phyloP scores from a whole-genome alignment of 345 rosid genomes.

The Populus nigra region DNA sequence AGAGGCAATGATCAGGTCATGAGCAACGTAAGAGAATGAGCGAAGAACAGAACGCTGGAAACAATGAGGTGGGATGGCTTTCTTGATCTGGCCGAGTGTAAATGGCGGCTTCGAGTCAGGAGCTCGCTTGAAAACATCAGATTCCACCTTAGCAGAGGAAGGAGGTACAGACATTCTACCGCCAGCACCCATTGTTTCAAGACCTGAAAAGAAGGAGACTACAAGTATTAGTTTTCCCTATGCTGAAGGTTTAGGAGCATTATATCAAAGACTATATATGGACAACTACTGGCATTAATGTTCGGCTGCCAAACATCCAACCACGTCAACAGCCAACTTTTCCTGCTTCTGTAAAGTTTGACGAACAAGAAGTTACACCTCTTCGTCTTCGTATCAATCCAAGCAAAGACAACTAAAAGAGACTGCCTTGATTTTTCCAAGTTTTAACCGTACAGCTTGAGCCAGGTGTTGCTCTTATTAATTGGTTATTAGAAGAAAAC shows the following conservation, averaged over 20 bases:
- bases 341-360: not conserved
- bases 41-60: conserved; percentile 27
- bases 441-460: not conserved
- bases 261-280: not conserved
- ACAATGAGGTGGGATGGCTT: conserved; percentile 36
- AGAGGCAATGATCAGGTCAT: conserved; percentile 22
- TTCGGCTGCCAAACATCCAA: no score
- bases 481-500: not conserved
- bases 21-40: conserved; percentile 30
- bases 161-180: conserved; percentile 27
- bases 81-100: conserved; percentile 32
- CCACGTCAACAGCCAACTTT: not conserved
- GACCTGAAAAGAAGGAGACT: conserved; percentile 2
- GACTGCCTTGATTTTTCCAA: not conserved
- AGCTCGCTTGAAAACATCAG: conserved; percentile 16
- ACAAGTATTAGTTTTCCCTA: not conserved
- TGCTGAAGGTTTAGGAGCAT: not conserved
- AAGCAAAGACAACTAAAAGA: not conserved
- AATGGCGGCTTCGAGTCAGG: conserved; percentile 38
- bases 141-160: conserved; percentile 5
- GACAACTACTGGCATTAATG: not conserved
- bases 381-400: not conserved
- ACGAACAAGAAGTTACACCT: not conserved
- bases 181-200: conserved; percentile 32
- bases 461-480: not conserved